Percentiles rank a stretch among this genome's conserved stretches.
phyloP scores from a whole-genome alignment of 1,284 basidiomycete genomes.

The Puccinia coronata region DNA sequence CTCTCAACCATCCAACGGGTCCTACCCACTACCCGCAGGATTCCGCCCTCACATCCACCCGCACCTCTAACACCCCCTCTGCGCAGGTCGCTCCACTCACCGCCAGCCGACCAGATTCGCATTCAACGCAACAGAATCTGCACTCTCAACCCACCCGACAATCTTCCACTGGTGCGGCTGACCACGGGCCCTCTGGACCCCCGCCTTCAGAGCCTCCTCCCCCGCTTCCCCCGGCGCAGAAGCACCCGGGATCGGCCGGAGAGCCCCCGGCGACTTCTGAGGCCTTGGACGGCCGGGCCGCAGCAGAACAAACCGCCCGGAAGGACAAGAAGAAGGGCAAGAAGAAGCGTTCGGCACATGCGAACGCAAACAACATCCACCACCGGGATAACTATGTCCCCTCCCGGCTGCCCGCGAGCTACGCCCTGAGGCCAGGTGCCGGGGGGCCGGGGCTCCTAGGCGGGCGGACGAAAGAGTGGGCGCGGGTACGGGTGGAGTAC shows the following conservation, averaged over 20 bases:
- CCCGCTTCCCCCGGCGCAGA: background rate
- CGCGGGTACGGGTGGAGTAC: constrained; percentile 12
- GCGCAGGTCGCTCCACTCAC: background rate
- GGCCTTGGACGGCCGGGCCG: background rate
- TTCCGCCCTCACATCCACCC: background rate
- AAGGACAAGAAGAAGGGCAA: constrained; percentile 54
- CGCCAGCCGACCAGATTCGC: background rate
- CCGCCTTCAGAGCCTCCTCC: constrained; percentile 37
- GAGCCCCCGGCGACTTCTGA: background rate
- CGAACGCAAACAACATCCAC: constrained; percentile 58
- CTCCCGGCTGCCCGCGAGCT: constrained; percentile 53
- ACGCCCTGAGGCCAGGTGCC: background rate
- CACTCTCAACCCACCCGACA: background rate
- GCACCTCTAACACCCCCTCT: background rate
- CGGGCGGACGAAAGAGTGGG: background rate
- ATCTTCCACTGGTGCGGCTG: background rate
- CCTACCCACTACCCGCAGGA: background rate
- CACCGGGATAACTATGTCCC: constrained; percentile 58
- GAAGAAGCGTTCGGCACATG: constrained; percentile 57
- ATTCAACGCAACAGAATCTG: too few relatives aligned
- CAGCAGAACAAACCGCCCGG: constrained; percentile 1
- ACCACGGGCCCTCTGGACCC: constrained; percentile 30
- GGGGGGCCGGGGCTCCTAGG: constrained; percentile 18
- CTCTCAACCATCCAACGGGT: background rate
- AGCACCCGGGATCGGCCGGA: background rate